Conservation (phyloP, 805 yeast genomes). For the Nakazawaea ernobii region DNA sequence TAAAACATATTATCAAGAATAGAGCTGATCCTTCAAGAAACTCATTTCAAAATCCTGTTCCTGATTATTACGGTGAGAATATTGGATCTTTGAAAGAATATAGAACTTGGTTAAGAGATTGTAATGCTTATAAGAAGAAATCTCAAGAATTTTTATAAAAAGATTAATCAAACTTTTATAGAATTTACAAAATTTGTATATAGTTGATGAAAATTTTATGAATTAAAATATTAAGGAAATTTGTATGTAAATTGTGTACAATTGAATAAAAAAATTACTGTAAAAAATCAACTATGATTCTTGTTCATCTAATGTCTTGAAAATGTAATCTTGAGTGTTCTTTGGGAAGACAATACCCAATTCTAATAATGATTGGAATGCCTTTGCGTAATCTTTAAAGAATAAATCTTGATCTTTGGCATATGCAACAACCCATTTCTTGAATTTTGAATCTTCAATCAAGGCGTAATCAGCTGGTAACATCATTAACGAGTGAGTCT, state of each 20-base stretch:
- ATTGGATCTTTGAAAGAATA: conserved; percentile 81
- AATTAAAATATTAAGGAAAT: neutral
- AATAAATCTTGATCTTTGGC: conserved; percentile 45
- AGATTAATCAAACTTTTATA: conserved; percentile 1
- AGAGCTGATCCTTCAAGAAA: conserved; percentile 92
- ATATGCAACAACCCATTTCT: conserved; percentile 39
- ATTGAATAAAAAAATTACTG: no score
- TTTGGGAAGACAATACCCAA: conserved; percentile 66
- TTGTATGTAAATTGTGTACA: neutral
- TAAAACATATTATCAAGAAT: conserved; percentile 66
- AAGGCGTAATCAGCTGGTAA: conserved; percentile 53
- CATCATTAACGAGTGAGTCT: conserved; percentile 51
- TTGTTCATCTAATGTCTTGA: conserved; percentile 71
- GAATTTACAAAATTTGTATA: no score
- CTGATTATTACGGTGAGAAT: conserved; percentile 98
- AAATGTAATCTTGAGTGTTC: conserved; percentile 35
- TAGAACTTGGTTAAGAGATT: conserved; percentile 94
- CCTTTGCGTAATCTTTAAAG: conserved; percentile 42
- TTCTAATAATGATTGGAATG: conserved; percentile 50
- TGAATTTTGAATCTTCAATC: conserved; percentile 38
- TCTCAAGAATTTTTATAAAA: conserved; percentile 62
- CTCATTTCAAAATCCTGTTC: conserved; percentile 89
- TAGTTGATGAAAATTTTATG: neutral
- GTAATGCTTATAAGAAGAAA: conserved; percentile 83
- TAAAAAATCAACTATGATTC: conserved; percentile 19